Conservation (phyloP, 2,329 filamentous ascomycete species). For the Penicillium olsonii region DNA sequence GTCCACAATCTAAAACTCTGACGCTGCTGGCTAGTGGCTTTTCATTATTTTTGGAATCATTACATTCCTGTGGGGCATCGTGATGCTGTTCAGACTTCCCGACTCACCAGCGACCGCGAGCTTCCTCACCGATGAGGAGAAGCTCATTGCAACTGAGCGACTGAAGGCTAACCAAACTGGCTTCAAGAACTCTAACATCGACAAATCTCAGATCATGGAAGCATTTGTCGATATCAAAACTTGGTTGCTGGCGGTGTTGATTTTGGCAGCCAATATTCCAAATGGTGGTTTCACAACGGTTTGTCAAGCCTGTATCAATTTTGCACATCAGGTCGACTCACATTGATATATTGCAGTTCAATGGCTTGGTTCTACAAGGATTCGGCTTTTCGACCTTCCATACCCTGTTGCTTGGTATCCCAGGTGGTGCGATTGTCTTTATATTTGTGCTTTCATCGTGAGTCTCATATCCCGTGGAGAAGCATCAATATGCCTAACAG, state of each 20-base stretch:
- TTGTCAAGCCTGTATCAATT: conserved; percentile 11
- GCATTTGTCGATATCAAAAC: conserved; percentile 18
- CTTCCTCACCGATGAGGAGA: conserved; percentile 27
- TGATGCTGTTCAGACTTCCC: conserved; percentile 28
- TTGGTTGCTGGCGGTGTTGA: conserved; percentile 24
- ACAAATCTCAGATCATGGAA: conserved; percentile 43
- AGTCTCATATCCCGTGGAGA: neutral
- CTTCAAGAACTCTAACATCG: conserved; percentile 44
- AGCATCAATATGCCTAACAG: neutral
- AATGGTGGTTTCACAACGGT: conserved; percentile 37
- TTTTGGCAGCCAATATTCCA: conserved; percentile 37
- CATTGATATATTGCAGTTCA: conserved; percentile 12
- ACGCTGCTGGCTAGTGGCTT: conserved; percentile 14
- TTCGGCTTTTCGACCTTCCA: conserved; percentile 17
- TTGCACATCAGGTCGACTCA: neutral
- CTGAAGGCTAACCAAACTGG: conserved; percentile 27
- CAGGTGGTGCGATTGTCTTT: conserved; percentile 16
- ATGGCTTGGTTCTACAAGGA: conserved; percentile 17
- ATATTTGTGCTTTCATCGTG: conserved; percentile 14
- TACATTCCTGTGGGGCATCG: conserved; percentile 25
- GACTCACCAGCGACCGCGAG: conserved; percentile 23
- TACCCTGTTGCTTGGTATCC: conserved; percentile 16
- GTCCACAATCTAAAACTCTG: neutral
- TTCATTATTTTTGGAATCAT: conserved; percentile 31
- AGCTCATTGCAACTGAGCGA: conserved; percentile 22